Conservation (phyloP, 2,329 filamentous ascomycete species). For the Trichoderma afroharzianum region DNA sequence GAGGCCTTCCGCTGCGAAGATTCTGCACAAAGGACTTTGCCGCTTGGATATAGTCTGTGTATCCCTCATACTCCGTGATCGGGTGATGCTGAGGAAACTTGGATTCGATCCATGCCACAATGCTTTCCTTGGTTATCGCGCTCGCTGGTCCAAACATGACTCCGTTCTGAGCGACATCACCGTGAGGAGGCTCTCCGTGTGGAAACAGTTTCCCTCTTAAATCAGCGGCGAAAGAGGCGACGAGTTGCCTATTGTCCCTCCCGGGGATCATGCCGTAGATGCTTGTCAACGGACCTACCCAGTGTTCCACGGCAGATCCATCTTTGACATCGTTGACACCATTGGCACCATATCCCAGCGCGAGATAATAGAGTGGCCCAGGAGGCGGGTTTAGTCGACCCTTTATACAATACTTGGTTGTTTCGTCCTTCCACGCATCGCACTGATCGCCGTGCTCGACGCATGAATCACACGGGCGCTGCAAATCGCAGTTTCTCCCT, state of each 20-base stretch:
- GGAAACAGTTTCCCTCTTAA: not conserved
- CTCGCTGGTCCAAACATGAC: not conserved
- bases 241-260: not conserved
- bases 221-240: not conserved
- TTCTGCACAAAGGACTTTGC: not conserved
- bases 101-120: not conserved
- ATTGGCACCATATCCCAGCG: slow-evolving; percentile 27
- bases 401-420: slow-evolving; percentile 20
- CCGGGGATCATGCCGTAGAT: slow-evolving; percentile 17
- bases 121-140: not conserved
- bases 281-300: slow-evolving; percentile 24
- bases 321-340: slow-evolving; percentile 29
- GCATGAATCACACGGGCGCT: slow-evolving; percentile 38
- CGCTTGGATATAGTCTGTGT: not conserved
- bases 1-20: not conserved
- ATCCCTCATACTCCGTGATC: not conserved
- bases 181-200: not conserved
- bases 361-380: slow-evolving; percentile 35
- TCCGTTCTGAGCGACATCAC: not conserved
- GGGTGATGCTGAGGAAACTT: not conserved
- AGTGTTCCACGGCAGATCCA: slow-evolving; percentile 25
- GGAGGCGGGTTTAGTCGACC: slow-evolving; percentile 19
- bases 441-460: slow-evolving; percentile 18
- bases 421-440: slow-evolving; percentile 14
- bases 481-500: slow-evolving; percentile 33